These are phyloP conservation scores for Citrus cavaleriei DNA, from an alignment of 345 rosid species.

Conservation along the genomic window DNA sequence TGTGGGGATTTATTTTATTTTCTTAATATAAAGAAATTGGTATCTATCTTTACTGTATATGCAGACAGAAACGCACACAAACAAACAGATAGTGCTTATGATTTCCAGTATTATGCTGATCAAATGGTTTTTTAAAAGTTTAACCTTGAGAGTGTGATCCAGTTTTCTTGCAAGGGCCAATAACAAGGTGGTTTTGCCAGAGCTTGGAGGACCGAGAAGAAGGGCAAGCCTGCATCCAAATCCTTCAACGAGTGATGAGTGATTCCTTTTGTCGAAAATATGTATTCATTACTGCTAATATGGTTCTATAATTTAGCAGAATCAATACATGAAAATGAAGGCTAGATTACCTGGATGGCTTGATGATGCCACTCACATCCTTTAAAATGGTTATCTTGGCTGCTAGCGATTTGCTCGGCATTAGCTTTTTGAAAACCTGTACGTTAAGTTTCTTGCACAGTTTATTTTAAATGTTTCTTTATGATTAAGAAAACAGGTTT, in stretches of 20 bases:
- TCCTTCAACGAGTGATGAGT: not conserved
- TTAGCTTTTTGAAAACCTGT: constrained; percentile 13
- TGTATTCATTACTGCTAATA: not conserved
- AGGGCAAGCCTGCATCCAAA: constrained; percentile 41
- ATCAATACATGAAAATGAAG: not conserved
- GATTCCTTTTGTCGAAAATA: not conserved
- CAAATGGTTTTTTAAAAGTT: not conserved
- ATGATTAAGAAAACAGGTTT: not conserved
- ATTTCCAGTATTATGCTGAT: not conserved
- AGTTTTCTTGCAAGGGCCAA: constrained; percentile 58
- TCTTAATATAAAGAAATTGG: too few relatives aligned
- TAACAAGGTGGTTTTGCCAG: constrained; percentile 59
- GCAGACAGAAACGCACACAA: not conserved
- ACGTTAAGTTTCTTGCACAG: not conserved
- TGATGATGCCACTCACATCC: constrained; percentile 57
- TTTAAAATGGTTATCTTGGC: constrained; percentile 49
- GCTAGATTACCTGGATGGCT: constrained; percentile 44
- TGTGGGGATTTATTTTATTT: too few relatives aligned
- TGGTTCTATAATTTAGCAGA: not conserved
- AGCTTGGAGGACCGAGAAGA: constrained; percentile 66
- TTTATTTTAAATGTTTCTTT: not conserved
- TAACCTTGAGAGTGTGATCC: constrained; percentile 44
- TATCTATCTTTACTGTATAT: not conserved
- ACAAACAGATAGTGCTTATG: not conserved
- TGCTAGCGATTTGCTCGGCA: constrained; percentile 11